Conservation (phyloP, 371 early-diverging fungal species). For the Batrachochytrium dendrobatidis region DNA sequence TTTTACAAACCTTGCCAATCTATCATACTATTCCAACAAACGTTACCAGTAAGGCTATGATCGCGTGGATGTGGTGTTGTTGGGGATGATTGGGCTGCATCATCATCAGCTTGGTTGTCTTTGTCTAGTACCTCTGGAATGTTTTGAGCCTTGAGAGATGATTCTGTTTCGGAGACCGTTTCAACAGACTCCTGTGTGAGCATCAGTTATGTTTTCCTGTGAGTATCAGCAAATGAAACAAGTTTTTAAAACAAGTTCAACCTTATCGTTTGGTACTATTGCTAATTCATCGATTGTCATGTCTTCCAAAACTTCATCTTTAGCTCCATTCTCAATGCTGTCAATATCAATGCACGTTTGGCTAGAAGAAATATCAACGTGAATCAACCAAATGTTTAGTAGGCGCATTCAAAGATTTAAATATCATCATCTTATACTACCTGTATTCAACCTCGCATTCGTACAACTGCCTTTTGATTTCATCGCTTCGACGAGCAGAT, state of each 20-base stretch:
- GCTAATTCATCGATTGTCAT: no score
- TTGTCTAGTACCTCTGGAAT: no score
- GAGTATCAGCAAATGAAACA: no score
- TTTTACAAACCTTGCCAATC: no score
- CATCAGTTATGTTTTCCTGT: no score
- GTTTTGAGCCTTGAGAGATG: no score
- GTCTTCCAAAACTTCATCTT: no score
- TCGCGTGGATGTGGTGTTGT: background rate
- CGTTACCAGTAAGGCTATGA: background rate
- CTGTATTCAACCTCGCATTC: background rate
- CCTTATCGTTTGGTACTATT: no score
- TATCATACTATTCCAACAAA: no score
- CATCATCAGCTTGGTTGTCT: background rate
- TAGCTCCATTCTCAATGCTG: background rate
- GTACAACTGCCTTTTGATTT: background rate
- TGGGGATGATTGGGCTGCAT: background rate
- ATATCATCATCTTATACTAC: background rate
- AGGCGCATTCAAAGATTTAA: background rate
- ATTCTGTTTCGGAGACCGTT: no score
- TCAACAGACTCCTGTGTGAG: no score
- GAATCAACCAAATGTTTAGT: background rate
- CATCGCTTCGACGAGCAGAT: conserved; percentile 1
- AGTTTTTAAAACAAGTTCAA: no score
- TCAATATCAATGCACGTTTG: background rate
- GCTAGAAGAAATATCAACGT: background rate